Conservation (phyloP, 805 yeast species). For the Starmerella sirachaensis region DNA sequence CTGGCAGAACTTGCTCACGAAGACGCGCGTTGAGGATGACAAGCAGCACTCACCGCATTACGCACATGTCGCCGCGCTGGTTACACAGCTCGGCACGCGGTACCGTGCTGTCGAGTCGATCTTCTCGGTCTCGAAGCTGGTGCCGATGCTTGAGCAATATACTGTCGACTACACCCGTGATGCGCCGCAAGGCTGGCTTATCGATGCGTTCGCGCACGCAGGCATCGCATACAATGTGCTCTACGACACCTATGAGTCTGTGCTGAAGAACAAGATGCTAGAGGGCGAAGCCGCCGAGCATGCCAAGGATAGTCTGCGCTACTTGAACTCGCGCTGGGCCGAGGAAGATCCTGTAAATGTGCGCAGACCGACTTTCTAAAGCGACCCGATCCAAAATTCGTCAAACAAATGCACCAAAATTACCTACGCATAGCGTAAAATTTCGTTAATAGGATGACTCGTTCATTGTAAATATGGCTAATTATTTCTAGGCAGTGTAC, state of each 20-base stretch:
- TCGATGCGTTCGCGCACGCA: constrained; percentile 29
- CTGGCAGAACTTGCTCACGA: constrained; percentile 65
- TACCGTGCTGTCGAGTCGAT: constrained; percentile 55
- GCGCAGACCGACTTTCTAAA: too few relatives aligned
- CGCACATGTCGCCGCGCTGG: constrained; percentile 31
- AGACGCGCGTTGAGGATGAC: constrained; percentile 28
- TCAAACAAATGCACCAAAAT: too few relatives aligned
- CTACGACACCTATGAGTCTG: constrained; percentile 22
- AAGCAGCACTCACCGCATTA: constrained; percentile 27
- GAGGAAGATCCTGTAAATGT: too few relatives aligned
- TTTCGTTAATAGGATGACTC: too few relatives aligned
- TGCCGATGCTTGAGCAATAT: constrained; percentile 52
- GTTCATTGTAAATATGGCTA: too few relatives aligned
- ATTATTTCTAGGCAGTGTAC: too few relatives aligned
- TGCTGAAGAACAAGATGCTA: constrained; percentile 17
- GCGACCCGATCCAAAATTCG: too few relatives aligned
- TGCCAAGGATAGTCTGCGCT: constrained; percentile 9
- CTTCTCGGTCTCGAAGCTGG: constrained; percentile 62
- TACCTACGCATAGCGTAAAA: too few relatives aligned
- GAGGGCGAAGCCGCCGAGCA: constrained; percentile 14
- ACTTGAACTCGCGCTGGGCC: constrained; percentile 3
- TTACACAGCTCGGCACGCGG: constrained; percentile 45
- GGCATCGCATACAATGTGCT: constrained; percentile 26
- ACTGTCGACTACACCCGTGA: constrained; percentile 34
- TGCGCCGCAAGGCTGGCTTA: constrained; percentile 33